phyloP scores from a whole-genome alignment of 345 rosid species.

The Boechera stricta region DNA sequence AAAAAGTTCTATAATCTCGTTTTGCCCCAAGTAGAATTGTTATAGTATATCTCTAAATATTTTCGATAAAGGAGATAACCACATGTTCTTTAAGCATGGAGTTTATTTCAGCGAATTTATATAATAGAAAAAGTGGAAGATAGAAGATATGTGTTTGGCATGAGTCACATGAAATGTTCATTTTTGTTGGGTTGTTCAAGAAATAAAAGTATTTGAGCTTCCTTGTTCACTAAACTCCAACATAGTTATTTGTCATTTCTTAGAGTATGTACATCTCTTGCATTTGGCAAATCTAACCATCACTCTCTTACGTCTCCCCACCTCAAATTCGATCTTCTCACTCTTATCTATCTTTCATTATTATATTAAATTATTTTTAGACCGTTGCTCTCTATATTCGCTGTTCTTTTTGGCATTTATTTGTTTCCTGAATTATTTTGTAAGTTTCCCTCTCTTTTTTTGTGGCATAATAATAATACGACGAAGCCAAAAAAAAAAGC shows the following conservation, averaged over 20 bases:
- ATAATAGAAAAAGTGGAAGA: slow-evolving; percentile 28
- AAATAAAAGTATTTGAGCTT: slow-evolving; percentile 29
- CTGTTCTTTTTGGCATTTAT: slow-evolving; percentile 12
- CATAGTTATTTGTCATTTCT: slow-evolving; percentile 33
- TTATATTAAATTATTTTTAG: background rate
- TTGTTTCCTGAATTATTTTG: slow-evolving; percentile 20
- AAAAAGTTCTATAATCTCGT: too few relatives aligned
- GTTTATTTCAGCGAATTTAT: slow-evolving; percentile 11
- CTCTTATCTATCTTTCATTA: slow-evolving; percentile 21
- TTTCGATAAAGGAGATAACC: background rate
- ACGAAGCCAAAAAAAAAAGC: too few relatives aligned
- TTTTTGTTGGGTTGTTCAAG: slow-evolving; percentile 41
- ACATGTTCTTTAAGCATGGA: slow-evolving; percentile 5
- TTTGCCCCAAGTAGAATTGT: background rate
- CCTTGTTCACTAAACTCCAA: slow-evolving; percentile 41
- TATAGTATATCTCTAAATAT: background rate
- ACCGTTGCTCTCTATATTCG: background rate
- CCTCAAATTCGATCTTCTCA: slow-evolving; percentile 34
- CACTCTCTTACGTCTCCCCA: slow-evolving; percentile 39
- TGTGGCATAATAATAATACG: too few relatives aligned
- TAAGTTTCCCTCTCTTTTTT: too few relatives aligned
- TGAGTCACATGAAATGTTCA: slow-evolving; percentile 44
- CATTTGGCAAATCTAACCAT: slow-evolving; percentile 42
- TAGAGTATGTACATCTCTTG: slow-evolving; percentile 31
- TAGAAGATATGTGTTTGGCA: slow-evolving; percentile 41